A percentile compares a stretch with the other conserved stretches of the same genome.
These are phyloP conservation scores for Zizania latifolia DNA, from an alignment of 176 grass and related monocot genomes.

Conservation along the genomic window DNA sequence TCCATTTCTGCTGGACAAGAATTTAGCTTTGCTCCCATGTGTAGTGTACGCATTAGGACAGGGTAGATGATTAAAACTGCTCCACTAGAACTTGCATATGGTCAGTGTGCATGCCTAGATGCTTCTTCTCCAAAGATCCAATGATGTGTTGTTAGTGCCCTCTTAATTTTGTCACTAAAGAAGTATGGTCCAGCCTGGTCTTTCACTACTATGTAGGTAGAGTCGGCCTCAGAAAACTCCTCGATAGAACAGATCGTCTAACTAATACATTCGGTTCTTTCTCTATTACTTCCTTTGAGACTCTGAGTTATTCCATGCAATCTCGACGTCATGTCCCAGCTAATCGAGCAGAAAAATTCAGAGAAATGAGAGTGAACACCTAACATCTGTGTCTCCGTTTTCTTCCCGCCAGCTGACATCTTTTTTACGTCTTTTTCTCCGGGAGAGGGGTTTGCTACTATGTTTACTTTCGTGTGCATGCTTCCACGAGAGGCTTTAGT, in stretches of 20 bases:
- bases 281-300: neutral
- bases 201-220: constrained; percentile 20
- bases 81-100: constrained; percentile 5
- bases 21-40: constrained; percentile 28
- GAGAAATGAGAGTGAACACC: too few species aligned
- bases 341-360: too few species aligned
- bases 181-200: constrained; percentile 28
- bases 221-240: neutral
- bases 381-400: too few species aligned
- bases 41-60: constrained; percentile 35
- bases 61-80: constrained; percentile 13
- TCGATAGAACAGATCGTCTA: neutral
- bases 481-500: too few species aligned
- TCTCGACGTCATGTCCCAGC: too few species aligned
- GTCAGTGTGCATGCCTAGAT: constrained; percentile 19
- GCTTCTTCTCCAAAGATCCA: constrained; percentile 23
- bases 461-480: too few species aligned
- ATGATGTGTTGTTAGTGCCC: constrained; percentile 5
- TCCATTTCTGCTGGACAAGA: constrained; percentile 15
- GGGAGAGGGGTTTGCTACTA: too few species aligned
- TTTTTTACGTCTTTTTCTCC: too few species aligned
- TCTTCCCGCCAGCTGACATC: too few species aligned
- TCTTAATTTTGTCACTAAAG: neutral
- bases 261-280: neutral
- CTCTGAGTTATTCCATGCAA: neutral